Conservation (phyloP, 345 rosid genomes). For the Stellera chamaejasme region DNA sequence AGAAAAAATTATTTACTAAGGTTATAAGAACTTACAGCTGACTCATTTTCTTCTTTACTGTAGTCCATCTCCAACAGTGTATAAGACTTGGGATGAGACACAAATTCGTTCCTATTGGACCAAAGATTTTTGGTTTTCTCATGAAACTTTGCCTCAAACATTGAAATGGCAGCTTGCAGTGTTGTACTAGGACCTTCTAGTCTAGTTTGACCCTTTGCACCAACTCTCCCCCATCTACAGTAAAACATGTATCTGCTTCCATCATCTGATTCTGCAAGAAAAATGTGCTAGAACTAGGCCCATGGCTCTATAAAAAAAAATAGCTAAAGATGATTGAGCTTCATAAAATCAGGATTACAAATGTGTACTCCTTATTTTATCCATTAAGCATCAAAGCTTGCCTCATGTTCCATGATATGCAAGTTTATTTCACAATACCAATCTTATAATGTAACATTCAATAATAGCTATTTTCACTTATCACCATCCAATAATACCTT, state of each 20-base stretch:
- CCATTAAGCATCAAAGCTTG: not conserved
- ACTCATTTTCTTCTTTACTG: conserved; percentile 34
- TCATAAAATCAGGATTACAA: not conserved
- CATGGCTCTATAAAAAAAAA: conserved; percentile 5
- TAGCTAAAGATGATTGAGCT: not conserved
- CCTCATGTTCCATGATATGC: not conserved
- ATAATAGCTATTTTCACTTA: no score
- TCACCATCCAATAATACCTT: no score
- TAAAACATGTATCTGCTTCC: conserved; percentile 55
- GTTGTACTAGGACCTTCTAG: conserved; percentile 57
- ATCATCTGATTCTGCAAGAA: conserved; percentile 64
- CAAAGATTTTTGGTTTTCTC: conserved; percentile 63
- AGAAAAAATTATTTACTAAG: not conserved
- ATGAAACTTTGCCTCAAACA: conserved; percentile 56
- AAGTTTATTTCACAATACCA: no score
- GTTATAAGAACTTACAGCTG: conserved; percentile 39
- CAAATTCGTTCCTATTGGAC: conserved; percentile 50
- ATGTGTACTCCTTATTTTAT: not conserved
- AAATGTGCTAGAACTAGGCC: not conserved
- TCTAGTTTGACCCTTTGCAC: conserved; percentile 77
- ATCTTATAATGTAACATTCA: no score
- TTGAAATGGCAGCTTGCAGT: conserved; percentile 36
- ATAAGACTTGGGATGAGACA: conserved; percentile 47
- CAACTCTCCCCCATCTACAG: conserved; percentile 92
- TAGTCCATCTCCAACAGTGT: conserved; percentile 86